phyloP scores from a whole-genome alignment of 352 stramenopile genomes.

The Pythium brassicae region DNA sequence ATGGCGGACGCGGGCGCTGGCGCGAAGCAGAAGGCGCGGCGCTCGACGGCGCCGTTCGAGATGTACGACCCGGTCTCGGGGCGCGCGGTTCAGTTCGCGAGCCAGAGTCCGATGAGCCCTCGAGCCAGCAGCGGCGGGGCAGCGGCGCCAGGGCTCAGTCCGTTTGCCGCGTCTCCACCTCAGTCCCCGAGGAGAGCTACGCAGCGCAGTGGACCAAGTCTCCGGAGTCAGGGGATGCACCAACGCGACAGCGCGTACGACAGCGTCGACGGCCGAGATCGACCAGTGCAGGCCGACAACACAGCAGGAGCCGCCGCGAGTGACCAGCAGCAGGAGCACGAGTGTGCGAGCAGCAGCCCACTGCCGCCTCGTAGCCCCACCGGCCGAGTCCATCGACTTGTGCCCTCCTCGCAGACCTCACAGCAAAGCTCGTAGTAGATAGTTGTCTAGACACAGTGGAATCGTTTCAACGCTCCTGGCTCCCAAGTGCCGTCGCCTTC shows the following conservation, averaged over 20 bases:
- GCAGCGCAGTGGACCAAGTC: neutral
- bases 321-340: neutral
- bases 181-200: constrained; percentile 2
- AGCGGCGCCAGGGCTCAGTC: neutral
- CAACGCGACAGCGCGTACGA: neutral
- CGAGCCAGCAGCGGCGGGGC: neutral
- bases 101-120: constrained; percentile 13
- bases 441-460: too few species aligned
- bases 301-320: too few species aligned
- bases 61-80: constrained; percentile 48
- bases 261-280: neutral
- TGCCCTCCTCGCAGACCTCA: neutral
- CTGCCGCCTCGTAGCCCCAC: constrained; percentile 1
- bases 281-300: too few species aligned
- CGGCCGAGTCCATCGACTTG: constrained; percentile 6
- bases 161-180: constrained; percentile 4
- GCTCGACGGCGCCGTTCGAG: constrained; percentile 10
- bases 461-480: too few species aligned
- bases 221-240: neutral
- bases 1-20: too few species aligned
- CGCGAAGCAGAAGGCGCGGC: neutral
- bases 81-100: constrained; percentile 16
- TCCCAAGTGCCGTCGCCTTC: too few species aligned
- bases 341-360: neutral
- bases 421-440: too few species aligned